Percentiles rank a stretch among this genome's conserved stretches.
These are phyloP conservation scores for Syzygium aqueum DNA, from an alignment of 345 rosid species.

Conservation along the genomic window DNA sequence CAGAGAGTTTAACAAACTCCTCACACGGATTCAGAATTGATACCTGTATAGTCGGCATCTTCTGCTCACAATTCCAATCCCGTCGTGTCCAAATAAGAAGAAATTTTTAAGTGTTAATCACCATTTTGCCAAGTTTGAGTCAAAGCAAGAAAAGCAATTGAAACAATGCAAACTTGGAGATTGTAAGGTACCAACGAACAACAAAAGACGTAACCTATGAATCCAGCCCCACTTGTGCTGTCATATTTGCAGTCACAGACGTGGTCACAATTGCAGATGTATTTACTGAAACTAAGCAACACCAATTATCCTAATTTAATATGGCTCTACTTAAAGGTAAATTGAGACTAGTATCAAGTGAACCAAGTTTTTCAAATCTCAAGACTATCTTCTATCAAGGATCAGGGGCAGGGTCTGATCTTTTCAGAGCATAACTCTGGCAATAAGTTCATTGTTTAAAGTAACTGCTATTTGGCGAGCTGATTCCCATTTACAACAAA, in stretches of 20 bases:
- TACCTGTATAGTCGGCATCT: slow-evolving; percentile 96
- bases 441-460: not conserved
- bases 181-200: not conserved
- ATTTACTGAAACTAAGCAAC: not conserved
- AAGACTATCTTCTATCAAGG: not conserved
- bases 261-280: not conserved
- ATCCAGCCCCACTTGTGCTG: not conserved
- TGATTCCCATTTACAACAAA: not conserved
- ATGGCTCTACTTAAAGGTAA: not conserved
- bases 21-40: not conserved
- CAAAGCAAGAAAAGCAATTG: not conserved
- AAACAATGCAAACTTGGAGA: not conserved
- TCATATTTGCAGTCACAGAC: not conserved
- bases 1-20: not conserved
- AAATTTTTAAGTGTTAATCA: slow-evolving; percentile 5
- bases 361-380: not conserved
- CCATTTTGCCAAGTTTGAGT: not conserved
- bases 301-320: not conserved
- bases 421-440: not conserved
- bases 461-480: not conserved
- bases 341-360: not conserved
- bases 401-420: not conserved
- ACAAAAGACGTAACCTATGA: not conserved
- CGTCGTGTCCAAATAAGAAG: slow-evolving; percentile 10
- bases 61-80: slow-evolving; percentile 32